Base-by-base conservation (phyloP, 108 stramenopile species). In the Aurantiochytrium sp. region DNA sequence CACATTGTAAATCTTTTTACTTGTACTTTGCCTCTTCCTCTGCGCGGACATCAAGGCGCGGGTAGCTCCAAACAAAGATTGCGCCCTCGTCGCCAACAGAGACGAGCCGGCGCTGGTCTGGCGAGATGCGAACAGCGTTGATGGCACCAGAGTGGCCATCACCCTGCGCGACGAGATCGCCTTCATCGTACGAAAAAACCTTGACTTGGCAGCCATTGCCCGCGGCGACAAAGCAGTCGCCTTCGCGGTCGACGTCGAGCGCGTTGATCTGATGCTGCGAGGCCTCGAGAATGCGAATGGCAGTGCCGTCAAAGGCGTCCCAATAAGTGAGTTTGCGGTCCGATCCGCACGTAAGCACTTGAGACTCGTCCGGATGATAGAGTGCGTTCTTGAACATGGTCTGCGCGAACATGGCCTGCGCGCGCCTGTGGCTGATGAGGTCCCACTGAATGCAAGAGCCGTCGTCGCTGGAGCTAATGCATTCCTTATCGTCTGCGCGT, bases 391-490 rank as follows among this genome's bases (percentile, higher is more conserved):
- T 90, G 91, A 96, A 97, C 21, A 97, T 92, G 45, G 95, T 95
- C 53, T 93, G 92, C 73, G 96, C 97, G 76, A 96, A 96, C 83
- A 97, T 88, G 19, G 97, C 96, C 55, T 93, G 93, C 59, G 94
- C 73, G 42, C 96, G 95, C 19, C 95, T 90, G 71, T 21, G 43
- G 53, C 90, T 93, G 14, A 91, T 58, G 47, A 96, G 92, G 90
- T 97, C 96, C 96, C 96, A 97, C 44, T 96, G 91, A 59, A 97
- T 96, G 92, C 97, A 97, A 58, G 94, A 94, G 43, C 97, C 97
- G 91, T 97, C 97, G 60, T 94, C 92, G 23, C 95, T 95, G 5
- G 95, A 94, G 21, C 95, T 95, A 42, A 96, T 92, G 87, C 94
- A 95, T 92, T 96, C 94, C 60, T 88, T 91, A 72, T 93, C 94